Conservation (phyloP, 2,329 filamentous ascomycete species). For the Cryphonectria naterciae region DNA sequence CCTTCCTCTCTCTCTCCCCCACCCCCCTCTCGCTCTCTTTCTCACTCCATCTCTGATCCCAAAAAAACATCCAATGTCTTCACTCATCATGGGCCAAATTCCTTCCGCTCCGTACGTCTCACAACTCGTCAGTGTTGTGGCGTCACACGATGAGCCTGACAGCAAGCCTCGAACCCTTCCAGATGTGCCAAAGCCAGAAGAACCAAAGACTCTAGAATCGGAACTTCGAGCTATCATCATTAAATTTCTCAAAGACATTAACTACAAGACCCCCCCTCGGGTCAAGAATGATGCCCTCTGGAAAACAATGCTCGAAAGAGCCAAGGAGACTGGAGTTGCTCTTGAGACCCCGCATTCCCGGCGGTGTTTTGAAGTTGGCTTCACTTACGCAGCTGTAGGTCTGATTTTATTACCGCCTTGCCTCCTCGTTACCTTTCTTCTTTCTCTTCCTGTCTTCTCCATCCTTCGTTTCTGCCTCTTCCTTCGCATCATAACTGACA, state of each 20-base stretch:
- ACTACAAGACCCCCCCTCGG: not conserved
- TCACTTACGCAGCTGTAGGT: constrained; percentile 11
- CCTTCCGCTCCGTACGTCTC: not conserved
- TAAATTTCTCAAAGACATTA: constrained; percentile 1
- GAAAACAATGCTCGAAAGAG: constrained; percentile 11
- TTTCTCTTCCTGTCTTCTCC: too few species aligned
- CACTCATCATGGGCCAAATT: not conserved
- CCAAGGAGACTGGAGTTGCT: not conserved
- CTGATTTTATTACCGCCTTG: too few species aligned
- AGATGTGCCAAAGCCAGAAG: not conserved
- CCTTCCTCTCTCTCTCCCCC: not conserved
- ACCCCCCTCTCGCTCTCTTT: too few species aligned
- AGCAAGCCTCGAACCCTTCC: not conserved
- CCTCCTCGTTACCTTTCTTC: not conserved
- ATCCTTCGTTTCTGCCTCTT: too few species aligned
- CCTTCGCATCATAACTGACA: not conserved
- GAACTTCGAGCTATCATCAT: constrained; percentile 2
- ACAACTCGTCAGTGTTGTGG: not conserved
- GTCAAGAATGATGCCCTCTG: constrained; percentile 4
- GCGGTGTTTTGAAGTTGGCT: constrained; percentile 11
- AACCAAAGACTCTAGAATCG: not conserved
- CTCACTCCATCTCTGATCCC: not conserved
- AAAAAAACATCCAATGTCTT: not conserved
- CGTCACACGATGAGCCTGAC: not conserved
- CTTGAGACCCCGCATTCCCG: not conserved